Conservation (phyloP, 2,329 filamentous ascomycete species). For the Falciphora oryzae region DNA sequence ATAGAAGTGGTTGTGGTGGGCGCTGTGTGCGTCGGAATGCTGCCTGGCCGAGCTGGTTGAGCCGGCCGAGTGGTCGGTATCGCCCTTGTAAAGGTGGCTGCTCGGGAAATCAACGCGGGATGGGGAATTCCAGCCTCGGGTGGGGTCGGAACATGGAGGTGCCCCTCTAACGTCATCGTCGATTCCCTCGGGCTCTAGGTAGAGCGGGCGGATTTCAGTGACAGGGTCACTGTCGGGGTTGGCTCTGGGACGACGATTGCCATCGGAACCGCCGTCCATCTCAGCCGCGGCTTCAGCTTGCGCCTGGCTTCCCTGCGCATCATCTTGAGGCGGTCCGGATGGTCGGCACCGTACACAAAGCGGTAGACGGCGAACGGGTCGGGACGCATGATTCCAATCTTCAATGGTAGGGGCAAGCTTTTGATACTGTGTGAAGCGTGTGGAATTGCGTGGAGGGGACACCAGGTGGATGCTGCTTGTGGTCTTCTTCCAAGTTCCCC, state of each 20-base stretch:
- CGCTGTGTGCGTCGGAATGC: not conserved
- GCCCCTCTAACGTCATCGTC: no score
- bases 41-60: not conserved
- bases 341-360: not conserved
- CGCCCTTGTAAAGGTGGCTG: no score
- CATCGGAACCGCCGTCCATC: not conserved
- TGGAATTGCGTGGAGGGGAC: no score
- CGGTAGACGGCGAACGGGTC: not conserved
- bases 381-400: not conserved
- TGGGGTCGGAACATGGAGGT: no score
- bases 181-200: not conserved
- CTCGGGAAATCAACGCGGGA: no score
- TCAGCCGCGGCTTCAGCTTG: not conserved
- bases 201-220: not conserved
- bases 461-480: not conserved
- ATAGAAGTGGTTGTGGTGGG: not conserved
- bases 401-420: no score
- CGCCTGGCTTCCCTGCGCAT: not conserved
- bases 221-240: no score
- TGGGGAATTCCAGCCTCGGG: not conserved
- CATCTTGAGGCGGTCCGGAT: not conserved
- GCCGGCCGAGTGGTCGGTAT: not conserved
- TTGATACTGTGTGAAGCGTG: no score
- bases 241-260: no score
- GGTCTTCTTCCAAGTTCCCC: not conserved